Evolutionary conservation across 1,284 basidiomycete genomes (phyloP).

Genomic region (Polyporus tsugae): DNA sequence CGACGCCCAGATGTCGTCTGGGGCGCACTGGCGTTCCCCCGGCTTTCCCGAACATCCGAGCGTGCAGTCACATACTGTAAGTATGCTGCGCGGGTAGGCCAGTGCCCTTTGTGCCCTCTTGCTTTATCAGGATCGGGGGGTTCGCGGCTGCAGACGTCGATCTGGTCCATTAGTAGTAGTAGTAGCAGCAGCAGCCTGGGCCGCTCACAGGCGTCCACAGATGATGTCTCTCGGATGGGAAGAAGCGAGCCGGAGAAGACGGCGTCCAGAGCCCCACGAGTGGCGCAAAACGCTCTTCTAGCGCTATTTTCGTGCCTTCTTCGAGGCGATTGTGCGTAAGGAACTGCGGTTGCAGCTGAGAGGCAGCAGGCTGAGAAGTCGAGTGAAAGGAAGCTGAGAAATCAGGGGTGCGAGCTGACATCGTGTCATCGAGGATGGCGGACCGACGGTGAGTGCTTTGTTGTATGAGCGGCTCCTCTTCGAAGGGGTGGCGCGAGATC

Average conservation of each 20-base stretch:
- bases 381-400: slow-evolving; percentile 8
- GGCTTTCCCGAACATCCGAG: slow-evolving; percentile 6
- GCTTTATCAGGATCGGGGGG: not conserved
- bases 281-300: slow-evolving; percentile 20
- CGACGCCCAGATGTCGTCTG: not conserved
- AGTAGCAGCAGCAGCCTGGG: not conserved
- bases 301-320: slow-evolving; percentile 6
- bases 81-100: not conserved
- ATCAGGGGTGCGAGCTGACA: slow-evolving; percentile 14
- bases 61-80: not conserved
- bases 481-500: slow-evolving; percentile 5
- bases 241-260: slow-evolving; percentile 15
- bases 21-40: not conserved
- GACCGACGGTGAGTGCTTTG: slow-evolving; percentile 18
- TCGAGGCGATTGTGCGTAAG: slow-evolving; percentile 13
- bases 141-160: slow-evolving; percentile 17
- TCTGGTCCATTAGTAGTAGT: slow-evolving; percentile 13
- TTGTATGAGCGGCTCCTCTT: slow-evolving; percentile 22
- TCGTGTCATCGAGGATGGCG: slow-evolving; percentile 4
- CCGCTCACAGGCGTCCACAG: slow-evolving; percentile 20
- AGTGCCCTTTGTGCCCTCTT: not conserved
- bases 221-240: slow-evolving; percentile 18
- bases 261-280: slow-evolving; percentile 8
- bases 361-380: slow-evolving; percentile 6
- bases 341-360: slow-evolving; percentile 5